A percentile compares a stretch with the other conserved stretches of the same genome.
phyloP scores from a whole-genome alignment of 1,284 basidiomycete genomes.

The Leccinum pachyderme region DNA sequence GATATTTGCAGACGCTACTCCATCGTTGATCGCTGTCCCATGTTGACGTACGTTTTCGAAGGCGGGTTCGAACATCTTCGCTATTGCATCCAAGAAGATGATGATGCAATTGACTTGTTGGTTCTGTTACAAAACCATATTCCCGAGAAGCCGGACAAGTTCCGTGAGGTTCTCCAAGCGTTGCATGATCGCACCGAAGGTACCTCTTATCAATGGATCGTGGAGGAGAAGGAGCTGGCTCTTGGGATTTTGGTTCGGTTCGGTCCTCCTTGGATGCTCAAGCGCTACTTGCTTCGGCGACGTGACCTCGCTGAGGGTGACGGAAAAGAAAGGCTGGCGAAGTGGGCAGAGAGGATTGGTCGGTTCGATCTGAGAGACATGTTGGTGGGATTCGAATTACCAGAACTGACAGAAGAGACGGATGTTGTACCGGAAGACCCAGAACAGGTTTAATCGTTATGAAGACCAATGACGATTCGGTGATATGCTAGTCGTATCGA shows the following conservation, averaged over 20 bases:
- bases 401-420: conserved; percentile 14
- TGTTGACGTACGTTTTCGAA: conserved; percentile 32
- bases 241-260: conserved; percentile 26
- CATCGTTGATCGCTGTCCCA: conserved; percentile 28
- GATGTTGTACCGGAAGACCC: conserved; percentile 3
- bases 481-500: not conserved
- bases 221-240: conserved; percentile 26
- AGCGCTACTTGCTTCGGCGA: conserved; percentile 25
- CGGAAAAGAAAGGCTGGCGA: conserved; percentile 15
- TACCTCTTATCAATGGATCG: conserved; percentile 27
- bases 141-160: conserved; percentile 22
- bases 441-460: conserved; percentile 4
- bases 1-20: conserved; percentile 26
- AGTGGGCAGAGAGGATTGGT: conserved; percentile 23
- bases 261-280: conserved; percentile 30
- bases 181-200: conserved; percentile 26
- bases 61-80: conserved; percentile 30
- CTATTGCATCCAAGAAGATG: conserved; percentile 28
- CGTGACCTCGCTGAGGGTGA: conserved; percentile 20
- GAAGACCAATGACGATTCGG: conserved; percentile 5
- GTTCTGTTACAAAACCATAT: conserved; percentile 22
- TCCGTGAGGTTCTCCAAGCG: conserved; percentile 24
- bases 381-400: conserved; percentile 18
- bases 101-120: conserved; percentile 27
- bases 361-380: conserved; percentile 26